phyloP scores from a whole-genome alignment of 495 filamentous ascomycete genomes.

The Neurospora pannonica region DNA sequence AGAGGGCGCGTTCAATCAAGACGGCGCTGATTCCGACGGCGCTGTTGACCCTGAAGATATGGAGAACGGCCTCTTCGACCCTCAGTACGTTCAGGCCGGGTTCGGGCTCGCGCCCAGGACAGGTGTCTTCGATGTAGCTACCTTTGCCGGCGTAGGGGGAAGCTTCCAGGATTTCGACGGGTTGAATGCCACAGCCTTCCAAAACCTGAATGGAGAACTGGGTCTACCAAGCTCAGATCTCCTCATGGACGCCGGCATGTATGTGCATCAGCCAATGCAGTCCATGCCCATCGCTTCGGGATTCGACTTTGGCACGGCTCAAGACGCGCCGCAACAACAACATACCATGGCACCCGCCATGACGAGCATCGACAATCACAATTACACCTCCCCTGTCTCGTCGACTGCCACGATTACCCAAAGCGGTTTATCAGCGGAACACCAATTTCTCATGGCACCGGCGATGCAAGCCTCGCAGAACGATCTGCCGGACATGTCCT shows the following conservation, averaged over 20 bases:
- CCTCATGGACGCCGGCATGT: conserved; percentile 17
- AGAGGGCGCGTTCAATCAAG: conserved; percentile 10
- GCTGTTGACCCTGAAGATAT: conserved; percentile 24
- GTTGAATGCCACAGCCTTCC: conserved; percentile 3
- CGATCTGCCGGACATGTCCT: conserved; percentile 19
- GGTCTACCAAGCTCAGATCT: conserved; percentile 9
- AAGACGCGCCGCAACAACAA: conserved; percentile 2
- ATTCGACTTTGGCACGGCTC: conserved; percentile 18
- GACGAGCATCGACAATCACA: conserved; percentile 22
- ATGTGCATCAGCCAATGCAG: conserved; percentile 11
- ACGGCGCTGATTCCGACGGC: conserved; percentile 19
- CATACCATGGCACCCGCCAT: conserved; percentile 15
- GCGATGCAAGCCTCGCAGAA: conserved; percentile 4
- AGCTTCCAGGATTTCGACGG: conserved; percentile 14
- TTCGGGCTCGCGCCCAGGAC: conserved; percentile 3
- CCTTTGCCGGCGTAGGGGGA: conserved; percentile 24
- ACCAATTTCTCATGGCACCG: conserved; percentile 5
- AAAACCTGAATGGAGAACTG: conserved; percentile 7
- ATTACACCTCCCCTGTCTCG: conserved; percentile 28
- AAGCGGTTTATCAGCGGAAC: conserved; percentile 10
- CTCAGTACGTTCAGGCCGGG: conserved; percentile 6
- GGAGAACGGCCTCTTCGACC: conserved; percentile 14
- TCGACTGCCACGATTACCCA: conserved; percentile 33
- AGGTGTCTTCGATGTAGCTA: conserved; percentile 17
- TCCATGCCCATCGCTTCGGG: conserved; percentile 31